Base-by-base conservation (phyloP, 2,329 filamentous ascomycete genomes). In the Phaeosphaeria sp. region DNA sequence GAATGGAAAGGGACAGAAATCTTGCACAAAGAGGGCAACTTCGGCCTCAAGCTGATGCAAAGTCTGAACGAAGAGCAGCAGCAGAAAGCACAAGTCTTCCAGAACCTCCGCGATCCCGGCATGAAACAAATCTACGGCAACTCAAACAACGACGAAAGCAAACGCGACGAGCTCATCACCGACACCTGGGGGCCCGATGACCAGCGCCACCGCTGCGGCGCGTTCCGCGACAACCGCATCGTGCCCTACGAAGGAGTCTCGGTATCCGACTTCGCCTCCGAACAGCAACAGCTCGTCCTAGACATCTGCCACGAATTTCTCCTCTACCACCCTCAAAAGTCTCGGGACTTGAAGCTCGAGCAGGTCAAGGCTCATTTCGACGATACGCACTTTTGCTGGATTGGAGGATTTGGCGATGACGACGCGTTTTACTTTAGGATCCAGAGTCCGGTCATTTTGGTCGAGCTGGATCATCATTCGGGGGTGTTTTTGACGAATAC, bases 301-400 rank as follows among this genome's bases (percentile, higher is more conserved):
- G 78, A 74, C 0, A 88, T 93, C 48, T 76, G 89, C 27, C 74
- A 83, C 24, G 83, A 91, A 58, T 93, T 90, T 65, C 78, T 91
- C 1, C 77, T 91, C 0, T 93, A 91, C 61, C 83, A 92, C 0
- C 91, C 91, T 0, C 67, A 76, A 0, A 68, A 71, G 11, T 83
- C 89, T 0, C 81, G 88, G 1, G 68, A 81, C 49, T 71, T 85
- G 4, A 84, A 86, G 17, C 73, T 92, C 1, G 75, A 79, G 1
- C 81, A 87, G 40, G 81, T 88, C 47, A 79, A 81, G 50, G 69
- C 74, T 2, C 83, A 85, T 72, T 86, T 89, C 55, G 67, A 78
- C n/a, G 89, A 93, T 80, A 93, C 90, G 5, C 91, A 91, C 69
- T 93, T 92, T 71, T 86, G 84, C 71, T 94, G 91, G 90, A 93